These are phyloP conservation scores for Epichloe coenophiala DNA, from an alignment of 2,329 filamentous ascomycete species.

Conservation along the genomic window DNA sequence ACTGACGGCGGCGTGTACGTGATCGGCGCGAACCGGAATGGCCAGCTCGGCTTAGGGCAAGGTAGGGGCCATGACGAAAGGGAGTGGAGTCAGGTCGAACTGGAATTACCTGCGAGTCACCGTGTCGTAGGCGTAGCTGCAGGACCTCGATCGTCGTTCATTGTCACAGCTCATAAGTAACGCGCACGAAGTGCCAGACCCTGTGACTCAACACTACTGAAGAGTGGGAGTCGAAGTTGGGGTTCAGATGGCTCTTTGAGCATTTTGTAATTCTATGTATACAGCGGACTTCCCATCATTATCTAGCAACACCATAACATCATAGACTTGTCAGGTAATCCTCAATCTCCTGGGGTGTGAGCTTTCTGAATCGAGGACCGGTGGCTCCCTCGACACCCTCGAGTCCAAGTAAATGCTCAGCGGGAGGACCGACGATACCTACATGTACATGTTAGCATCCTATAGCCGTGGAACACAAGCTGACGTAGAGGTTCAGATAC, in stretches of 20 bases:
- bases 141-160: constrained; percentile 35
- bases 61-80: constrained; percentile 7
- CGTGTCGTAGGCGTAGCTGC: constrained; percentile 30
- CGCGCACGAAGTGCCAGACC: neutral
- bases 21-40: constrained; percentile 42
- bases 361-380: constrained; percentile 81
- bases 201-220: neutral
- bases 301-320: constrained; percentile 18
- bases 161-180: constrained; percentile 20
- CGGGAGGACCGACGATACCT: constrained; percentile 93
- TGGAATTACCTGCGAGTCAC: constrained; percentile 15
- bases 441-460: constrained; percentile 11
- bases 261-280: constrained; percentile 29
- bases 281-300: constrained; percentile 23
- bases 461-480: neutral
- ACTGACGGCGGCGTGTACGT: constrained; percentile 36
- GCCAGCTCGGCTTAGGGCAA: constrained; percentile 40
- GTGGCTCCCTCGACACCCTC: constrained; percentile 77
- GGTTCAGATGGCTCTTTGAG: constrained; percentile 16
- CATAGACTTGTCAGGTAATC: constrained; percentile 98
- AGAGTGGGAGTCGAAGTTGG: neutral
- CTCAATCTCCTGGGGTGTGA: constrained; percentile 96
- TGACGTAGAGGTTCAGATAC: constrained; percentile 32
- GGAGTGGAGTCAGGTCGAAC: constrained; percentile 24
- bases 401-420: constrained; percentile 81